Evolutionary conservation across 441 rosid species (phyloP), one percentile per base, ranked within the genome.

Genomic region (Cnidoscolus chayamansa): DNA sequence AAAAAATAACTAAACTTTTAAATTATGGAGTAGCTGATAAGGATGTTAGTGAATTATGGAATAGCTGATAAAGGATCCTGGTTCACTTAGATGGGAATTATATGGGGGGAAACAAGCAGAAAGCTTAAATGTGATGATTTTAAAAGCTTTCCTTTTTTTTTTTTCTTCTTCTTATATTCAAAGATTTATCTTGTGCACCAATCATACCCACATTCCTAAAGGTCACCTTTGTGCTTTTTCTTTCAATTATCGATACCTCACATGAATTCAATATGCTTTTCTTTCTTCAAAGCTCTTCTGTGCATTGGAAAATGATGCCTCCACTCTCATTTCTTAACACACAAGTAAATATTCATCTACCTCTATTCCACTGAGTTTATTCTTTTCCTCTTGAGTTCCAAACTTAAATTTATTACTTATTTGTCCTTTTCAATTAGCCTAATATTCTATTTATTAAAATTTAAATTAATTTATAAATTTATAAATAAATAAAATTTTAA

Each of bases 221-320:
- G 83, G 10, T n/a, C 25, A 20, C 40, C 79, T 75, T 73, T 68
- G 58, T 63, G 71, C 75, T 67, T 72, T 78, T 64, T 19, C 57
- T 35, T 15, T 9, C 15, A 7, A 37, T 25, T 9, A 30, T 47
- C 71, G n/a, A 57, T 19, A 67, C 40, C 71, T 73, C 49, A 31
- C 40, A 50, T 70, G 40, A n/a, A 43, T 64, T 32, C 25, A 63
- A 65, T 70, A 57, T 82, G 77, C 85, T 82, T 82, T 78, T 61
- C 81, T 72, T 78, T 72, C 61, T 62, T 58, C 12, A 30, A 58
- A 58, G 32, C 45, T 5, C 45, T 5, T 40, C 6, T 40, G 45
- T 40, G 45, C 45, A 40, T 40, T 40, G 45, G 45, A 35, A 35
- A 35, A 35, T 35, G 40, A 35, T 35, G 40, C 5, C 40, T 35